A percentile compares a stretch with the other conserved stretches of the same genome.
Evolutionary conservation across 2,329 filamentous ascomycete genomes (phyloP).

Genomic region (Aspergillus brunneoviolaceus): DNA sequence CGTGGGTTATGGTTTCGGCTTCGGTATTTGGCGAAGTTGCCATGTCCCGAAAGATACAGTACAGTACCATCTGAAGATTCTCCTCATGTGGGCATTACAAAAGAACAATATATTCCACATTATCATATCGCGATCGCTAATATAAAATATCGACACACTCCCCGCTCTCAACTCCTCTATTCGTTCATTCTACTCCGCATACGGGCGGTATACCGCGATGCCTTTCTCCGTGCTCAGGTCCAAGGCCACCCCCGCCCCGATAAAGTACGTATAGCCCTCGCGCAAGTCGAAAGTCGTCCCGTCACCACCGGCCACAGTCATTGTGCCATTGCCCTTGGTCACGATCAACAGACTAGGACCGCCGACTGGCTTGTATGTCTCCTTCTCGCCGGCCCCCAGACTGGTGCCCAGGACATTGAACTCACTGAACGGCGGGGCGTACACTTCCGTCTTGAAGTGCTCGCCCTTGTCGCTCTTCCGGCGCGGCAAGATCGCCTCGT

Average conservation of each 20-base stretch:
- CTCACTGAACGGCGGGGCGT: conserved; percentile 67
- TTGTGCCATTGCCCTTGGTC: conserved; percentile 57
- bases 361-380: conserved; percentile 55
- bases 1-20: too few species aligned
- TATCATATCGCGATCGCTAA: neutral
- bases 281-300: conserved; percentile 52
- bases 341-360: conserved; percentile 66
- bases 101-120: neutral
- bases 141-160: neutral
- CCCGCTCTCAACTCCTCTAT: neutral
- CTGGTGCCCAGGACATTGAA: conserved; percentile 66
- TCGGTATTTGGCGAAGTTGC: too few species aligned
- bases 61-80: neutral
- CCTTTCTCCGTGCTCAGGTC: conserved; percentile 46
- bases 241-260: conserved; percentile 58
- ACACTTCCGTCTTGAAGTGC: conserved; percentile 62
- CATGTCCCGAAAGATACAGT: too few species aligned
- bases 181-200: conserved; percentile 30
- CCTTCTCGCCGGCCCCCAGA: conserved; percentile 58
- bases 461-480: conserved; percentile 52
- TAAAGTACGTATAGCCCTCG: conserved; percentile 65
- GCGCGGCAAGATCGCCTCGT: conserved; percentile 57
- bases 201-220: conserved; percentile 52
- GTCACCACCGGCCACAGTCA: conserved; percentile 53
- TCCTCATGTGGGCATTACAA: too few species aligned